Evolutionary conservation across 2,329 filamentous ascomycete genomes (phyloP).

Genomic region (Colletotrichum graminicola): DNA sequence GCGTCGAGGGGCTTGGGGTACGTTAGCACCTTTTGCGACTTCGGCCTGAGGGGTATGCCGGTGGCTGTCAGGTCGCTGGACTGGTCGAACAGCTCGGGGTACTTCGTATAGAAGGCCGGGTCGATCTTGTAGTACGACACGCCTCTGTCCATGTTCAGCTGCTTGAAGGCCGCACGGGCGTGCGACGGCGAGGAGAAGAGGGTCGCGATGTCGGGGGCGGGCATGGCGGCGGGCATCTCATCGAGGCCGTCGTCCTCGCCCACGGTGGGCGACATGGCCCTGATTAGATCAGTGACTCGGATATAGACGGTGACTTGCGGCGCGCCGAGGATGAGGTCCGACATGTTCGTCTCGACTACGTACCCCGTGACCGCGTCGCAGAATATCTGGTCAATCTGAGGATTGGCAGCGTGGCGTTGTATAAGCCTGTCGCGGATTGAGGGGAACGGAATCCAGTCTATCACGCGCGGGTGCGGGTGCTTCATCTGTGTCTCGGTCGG

Average conservation of each 20-base stretch:
- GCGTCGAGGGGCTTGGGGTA: slow-evolving; percentile 47
- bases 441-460: slow-evolving; percentile 47
- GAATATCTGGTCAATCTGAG: slow-evolving; percentile 50
- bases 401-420: slow-evolving; percentile 49
- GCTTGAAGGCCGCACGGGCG: slow-evolving; percentile 46
- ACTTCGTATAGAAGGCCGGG: slow-evolving; percentile 50
- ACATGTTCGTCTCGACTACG: slow-evolving; percentile 49
- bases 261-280: slow-evolving; percentile 30
- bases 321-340: slow-evolving; percentile 46
- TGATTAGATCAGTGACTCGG: slow-evolving; percentile 49
- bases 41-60: slow-evolving; percentile 47
- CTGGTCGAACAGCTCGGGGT: slow-evolving; percentile 49
- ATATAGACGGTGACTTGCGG: slow-evolving; percentile 48
- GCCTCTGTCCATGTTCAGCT: slow-evolving; percentile 50
- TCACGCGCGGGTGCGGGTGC: slow-evolving; percentile 46
- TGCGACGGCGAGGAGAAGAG: slow-evolving; percentile 46
- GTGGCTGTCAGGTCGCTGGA: slow-evolving; percentile 45
- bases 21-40: slow-evolving; percentile 46
- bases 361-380: slow-evolving; percentile 51
- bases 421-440: slow-evolving; percentile 48
- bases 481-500: slow-evolving; percentile 47
- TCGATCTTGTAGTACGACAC: slow-evolving; percentile 51
- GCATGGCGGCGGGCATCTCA: slow-evolving; percentile 36
- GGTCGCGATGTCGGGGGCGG: slow-evolving; percentile 44
- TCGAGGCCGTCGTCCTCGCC: slow-evolving; percentile 4